Evolutionary conservation across 805 yeast species (phyloP).

Genomic region (Tetrapisispora taiwanensis): DNA sequence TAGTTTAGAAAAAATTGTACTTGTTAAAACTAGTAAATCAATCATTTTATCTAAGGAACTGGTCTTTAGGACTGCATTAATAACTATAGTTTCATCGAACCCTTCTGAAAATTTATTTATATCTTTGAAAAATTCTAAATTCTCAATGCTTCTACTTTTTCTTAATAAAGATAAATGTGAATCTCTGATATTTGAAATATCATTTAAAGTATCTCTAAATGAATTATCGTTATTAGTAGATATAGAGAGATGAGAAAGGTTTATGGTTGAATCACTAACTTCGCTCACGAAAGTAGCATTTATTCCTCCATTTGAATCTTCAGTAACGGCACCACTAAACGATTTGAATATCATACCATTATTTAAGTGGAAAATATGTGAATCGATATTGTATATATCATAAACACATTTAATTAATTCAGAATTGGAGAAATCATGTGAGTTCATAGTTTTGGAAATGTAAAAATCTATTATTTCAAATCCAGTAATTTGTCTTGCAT

Average conservation of each 20-base stretch:
- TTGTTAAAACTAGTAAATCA: slow-evolving; percentile 70
- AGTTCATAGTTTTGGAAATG: slow-evolving; percentile 12
- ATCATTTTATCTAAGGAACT: slow-evolving; percentile 68
- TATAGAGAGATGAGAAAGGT: slow-evolving; percentile 32
- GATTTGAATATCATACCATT: slow-evolving; percentile 54
- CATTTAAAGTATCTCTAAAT: background rate
- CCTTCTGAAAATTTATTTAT: slow-evolving; percentile 27
- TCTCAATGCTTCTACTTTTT: slow-evolving; percentile 21
- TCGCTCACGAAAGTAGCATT: slow-evolving; percentile 38
- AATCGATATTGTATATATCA: slow-evolving; percentile 54
- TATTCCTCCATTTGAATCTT: slow-evolving; percentile 6
- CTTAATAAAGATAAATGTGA: slow-evolving; percentile 15
- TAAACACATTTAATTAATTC: slow-evolving; percentile 44
- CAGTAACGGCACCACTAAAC: slow-evolving; percentile 22
- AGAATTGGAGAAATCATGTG: slow-evolving; percentile 33
- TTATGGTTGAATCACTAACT: slow-evolving; percentile 37
- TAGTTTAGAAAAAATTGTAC: slow-evolving; percentile 42
- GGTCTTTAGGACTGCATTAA: slow-evolving; percentile 47
- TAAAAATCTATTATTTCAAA: slow-evolving; percentile 35
- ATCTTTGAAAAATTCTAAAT: slow-evolving; percentile 24
- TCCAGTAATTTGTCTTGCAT: slow-evolving; percentile 34
- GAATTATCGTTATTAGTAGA: slow-evolving; percentile 2
- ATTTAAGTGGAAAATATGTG: slow-evolving; percentile 45
- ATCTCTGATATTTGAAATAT: slow-evolving; percentile 9
- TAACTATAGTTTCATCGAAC: slow-evolving; percentile 26